Evolutionary conservation across 1,284 basidiomycete species (phyloP).

Genomic region (Irpex rosettiformis): DNA sequence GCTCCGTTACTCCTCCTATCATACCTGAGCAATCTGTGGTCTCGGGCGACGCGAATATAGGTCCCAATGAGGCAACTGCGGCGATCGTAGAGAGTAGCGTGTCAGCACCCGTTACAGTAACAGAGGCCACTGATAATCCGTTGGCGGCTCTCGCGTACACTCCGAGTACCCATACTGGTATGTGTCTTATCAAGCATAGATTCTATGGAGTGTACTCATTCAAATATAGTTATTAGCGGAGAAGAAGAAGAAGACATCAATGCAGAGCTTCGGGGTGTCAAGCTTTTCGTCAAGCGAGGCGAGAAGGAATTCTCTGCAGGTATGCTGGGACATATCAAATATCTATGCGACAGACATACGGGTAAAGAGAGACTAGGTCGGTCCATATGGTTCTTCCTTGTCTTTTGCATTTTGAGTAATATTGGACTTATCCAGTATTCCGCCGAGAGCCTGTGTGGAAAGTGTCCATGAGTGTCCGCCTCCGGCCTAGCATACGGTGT

Average conservation of each 20-base stretch:
- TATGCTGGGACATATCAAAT: constrained; percentile 57
- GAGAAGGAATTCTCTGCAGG: constrained; percentile 54
- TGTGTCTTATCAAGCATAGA: background rate
- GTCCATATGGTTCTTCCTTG: constrained; percentile 20
- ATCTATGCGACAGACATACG: constrained; percentile 43
- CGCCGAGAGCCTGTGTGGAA: constrained; percentile 65
- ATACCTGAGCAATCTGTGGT: background rate
- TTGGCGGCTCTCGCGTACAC: constrained; percentile 18
- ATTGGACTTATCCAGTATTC: constrained; percentile 42
- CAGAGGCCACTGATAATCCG: constrained; percentile 9
- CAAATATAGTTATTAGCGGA: constrained; percentile 45
- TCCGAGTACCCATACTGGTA: constrained; percentile 19
- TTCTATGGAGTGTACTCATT: background rate
- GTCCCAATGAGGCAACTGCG: background rate
- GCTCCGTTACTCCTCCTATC: background rate
- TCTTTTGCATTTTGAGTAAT: background rate
- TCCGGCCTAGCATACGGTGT: constrained; percentile 50
- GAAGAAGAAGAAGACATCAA: constrained; percentile 58
- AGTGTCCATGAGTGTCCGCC: constrained; percentile 60
- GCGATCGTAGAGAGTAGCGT: background rate
- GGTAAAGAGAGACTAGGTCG: constrained; percentile 42
- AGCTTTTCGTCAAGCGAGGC: constrained; percentile 59
- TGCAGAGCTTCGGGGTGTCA: constrained; percentile 54
- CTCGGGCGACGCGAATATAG: background rate
- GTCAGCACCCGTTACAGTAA: background rate